Evolutionary conservation across 305 asterid genomes (phyloP).

Genomic region (Fraxinus sp.): DNA sequence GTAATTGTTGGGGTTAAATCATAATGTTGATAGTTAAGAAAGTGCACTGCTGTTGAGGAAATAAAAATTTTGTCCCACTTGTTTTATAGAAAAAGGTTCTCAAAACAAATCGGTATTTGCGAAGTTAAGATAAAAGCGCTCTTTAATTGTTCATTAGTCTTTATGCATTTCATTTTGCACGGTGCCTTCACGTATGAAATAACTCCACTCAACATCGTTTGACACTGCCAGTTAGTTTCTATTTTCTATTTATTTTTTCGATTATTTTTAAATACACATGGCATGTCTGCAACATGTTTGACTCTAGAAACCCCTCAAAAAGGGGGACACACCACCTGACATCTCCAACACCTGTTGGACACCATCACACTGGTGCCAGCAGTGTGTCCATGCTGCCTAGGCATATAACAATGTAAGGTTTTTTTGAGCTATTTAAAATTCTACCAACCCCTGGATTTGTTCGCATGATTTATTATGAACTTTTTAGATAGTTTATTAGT

Average conservation of each 20-base stretch:
- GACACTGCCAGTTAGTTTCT: background rate
- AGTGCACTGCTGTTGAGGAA: background rate
- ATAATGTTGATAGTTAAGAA: background rate
- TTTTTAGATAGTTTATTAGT: background rate
- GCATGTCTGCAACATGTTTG: background rate
- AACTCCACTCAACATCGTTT: background rate
- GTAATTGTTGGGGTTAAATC: background rate
- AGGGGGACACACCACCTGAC: background rate
- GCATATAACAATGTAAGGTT: background rate
- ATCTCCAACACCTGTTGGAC: background rate
- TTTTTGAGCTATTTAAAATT: background rate
- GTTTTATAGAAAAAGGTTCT: background rate
- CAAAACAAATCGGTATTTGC: background rate
- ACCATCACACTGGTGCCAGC: background rate
- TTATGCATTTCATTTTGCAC: background rate
- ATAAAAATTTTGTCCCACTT: background rate
- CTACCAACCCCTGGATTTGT: background rate
- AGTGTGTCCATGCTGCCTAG: background rate
- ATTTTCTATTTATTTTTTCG: background rate
- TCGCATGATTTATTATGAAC: background rate
- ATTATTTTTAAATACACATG: background rate
- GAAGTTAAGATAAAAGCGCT: background rate
- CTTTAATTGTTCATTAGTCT: background rate
- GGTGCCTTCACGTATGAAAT: background rate
- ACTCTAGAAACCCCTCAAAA: background rate